These are phyloP conservation scores for Coemansia sp. DNA, from an alignment of 192 early-diverging fungal genomes.

Conservation along the genomic window DNA sequence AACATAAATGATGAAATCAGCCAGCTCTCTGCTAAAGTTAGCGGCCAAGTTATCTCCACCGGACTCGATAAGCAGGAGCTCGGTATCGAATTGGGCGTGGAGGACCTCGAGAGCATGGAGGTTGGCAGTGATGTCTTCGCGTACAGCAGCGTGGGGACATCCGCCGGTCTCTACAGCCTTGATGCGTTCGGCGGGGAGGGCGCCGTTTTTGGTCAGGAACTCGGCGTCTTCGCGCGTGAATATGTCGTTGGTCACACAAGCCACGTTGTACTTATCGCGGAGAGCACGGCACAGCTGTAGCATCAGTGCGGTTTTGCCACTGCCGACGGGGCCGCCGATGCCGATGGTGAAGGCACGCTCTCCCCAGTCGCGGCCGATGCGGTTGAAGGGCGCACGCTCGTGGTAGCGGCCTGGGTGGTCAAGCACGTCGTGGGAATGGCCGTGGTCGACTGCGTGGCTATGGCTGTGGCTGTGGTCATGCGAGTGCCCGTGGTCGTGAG, in stretches of 20 bases:
- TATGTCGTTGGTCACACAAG: constrained; percentile 96
- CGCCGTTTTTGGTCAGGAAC: constrained; percentile 87
- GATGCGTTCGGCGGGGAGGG: constrained; percentile 86
- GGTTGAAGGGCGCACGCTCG: constrained; percentile 73
- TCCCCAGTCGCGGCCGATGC: constrained; percentile 78
- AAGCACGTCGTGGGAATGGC: constrained; percentile 89
- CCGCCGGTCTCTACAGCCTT: constrained; percentile 95
- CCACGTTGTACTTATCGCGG: constrained; percentile 79
- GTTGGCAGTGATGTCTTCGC: constrained; percentile 96
- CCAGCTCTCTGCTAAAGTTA: constrained; percentile 75
- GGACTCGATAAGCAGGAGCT: constrained; percentile 87
- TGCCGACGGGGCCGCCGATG: constrained; percentile 95
- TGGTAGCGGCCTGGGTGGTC: constrained; percentile 83
- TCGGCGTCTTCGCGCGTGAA: constrained; percentile 97
- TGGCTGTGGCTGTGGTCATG: constrained; percentile 51
- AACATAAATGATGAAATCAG: constrained; percentile 96
- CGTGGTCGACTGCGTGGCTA: constrained; percentile 69
- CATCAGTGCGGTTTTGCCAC: constrained; percentile 94
- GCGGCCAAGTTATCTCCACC: constrained; percentile 94
- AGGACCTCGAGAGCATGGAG: constrained; percentile 85
- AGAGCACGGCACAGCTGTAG: constrained; percentile 84
- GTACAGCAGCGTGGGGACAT: constrained; percentile 93
- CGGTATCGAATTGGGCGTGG: constrained; percentile 81
- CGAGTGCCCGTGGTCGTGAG: constrained; percentile 27
- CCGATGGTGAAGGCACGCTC: constrained; percentile 95